Evolutionary conservation across 2,329 filamentous ascomycete species (phyloP).

Genomic region (Emergomyces africanus): DNA sequence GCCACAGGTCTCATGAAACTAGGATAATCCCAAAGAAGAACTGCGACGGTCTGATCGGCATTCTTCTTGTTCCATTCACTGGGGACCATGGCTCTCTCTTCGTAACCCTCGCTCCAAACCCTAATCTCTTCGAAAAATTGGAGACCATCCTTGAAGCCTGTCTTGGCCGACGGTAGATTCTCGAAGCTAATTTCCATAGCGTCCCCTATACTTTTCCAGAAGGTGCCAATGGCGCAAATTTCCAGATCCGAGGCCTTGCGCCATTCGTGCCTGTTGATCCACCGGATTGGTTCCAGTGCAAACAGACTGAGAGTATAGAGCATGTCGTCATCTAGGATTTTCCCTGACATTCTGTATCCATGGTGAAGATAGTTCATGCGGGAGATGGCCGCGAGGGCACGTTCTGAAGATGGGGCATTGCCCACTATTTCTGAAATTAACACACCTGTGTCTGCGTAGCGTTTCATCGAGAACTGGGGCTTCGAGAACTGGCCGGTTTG

Average conservation of each 20-base stretch:
- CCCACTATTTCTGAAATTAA: conserved; percentile 34
- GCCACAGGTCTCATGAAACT: conserved; percentile 34
- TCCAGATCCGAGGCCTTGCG: conserved; percentile 54
- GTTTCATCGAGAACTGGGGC: conserved; percentile 30
- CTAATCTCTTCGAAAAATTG: conserved; percentile 41
- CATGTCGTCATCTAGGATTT: conserved; percentile 51
- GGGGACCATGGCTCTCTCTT: conserved; percentile 46
- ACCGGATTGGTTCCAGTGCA: conserved; percentile 51
- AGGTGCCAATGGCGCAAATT: conserved; percentile 50
- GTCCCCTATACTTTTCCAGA: conserved; percentile 61
- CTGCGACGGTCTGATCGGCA: conserved; percentile 46
- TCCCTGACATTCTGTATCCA: conserved; percentile 43
- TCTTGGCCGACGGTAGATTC: conserved; percentile 28
- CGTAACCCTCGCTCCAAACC: conserved; percentile 45
- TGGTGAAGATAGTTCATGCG: conserved; percentile 53
- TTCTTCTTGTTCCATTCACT: conserved; percentile 37
- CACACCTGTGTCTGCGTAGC: conserved; percentile 35
- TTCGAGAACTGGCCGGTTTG: conserved; percentile 33
- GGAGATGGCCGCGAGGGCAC: conserved; percentile 41
- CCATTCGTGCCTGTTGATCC: conserved; percentile 58
- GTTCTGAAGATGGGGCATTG: conserved; percentile 31
- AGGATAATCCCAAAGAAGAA: conserved; percentile 48
- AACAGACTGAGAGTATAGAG: conserved; percentile 55
- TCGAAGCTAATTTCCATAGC: conserved; percentile 50
- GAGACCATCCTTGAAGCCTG: conserved; percentile 37